These are phyloP conservation scores for Cucurbitaria berberidis DNA, from an alignment of 2,329 filamentous ascomycete species.

Conservation along the genomic window DNA sequence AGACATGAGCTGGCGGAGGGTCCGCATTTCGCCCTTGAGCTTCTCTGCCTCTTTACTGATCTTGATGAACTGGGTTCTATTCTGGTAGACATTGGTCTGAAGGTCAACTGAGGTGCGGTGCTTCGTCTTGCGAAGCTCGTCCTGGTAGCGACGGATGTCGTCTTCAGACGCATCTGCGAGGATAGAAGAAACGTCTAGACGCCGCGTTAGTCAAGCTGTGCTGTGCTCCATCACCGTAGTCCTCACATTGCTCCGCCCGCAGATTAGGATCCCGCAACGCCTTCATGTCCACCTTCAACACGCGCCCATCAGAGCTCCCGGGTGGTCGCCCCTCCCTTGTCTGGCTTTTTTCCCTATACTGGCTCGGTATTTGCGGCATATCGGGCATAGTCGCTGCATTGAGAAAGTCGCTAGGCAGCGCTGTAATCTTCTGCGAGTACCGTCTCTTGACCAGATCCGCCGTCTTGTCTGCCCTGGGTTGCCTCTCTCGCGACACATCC, in stretches of 20 bases:
- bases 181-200: constrained; percentile 67
- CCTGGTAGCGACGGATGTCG: constrained; percentile 83
- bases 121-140: constrained; percentile 76
- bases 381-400: constrained; percentile 68
- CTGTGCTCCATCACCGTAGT: constrained; percentile 4
- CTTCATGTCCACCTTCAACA: constrained; percentile 75
- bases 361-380: constrained; percentile 66
- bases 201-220: constrained; percentile 5
- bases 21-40: constrained; percentile 93
- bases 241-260: constrained; percentile 76
- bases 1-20: constrained; percentile 86
- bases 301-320: constrained; percentile 57
- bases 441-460: constrained; percentile 89
- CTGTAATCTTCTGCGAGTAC: constrained; percentile 92
- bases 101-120: constrained; percentile 80
- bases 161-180: constrained; percentile 86
- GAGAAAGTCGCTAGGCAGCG: constrained; percentile 72
- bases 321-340: constrained; percentile 56
- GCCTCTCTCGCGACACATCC: constrained; percentile 47
- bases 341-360: constrained; percentile 61
- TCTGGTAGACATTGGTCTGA: constrained; percentile 95
- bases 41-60: constrained; percentile 99
- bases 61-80: constrained; percentile 97
- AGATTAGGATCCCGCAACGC: constrained; percentile 81
- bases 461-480: constrained; percentile 59